Base-by-base conservation (phyloP, 352 stramenopile species). In the Phytopythium vexans region DNA sequence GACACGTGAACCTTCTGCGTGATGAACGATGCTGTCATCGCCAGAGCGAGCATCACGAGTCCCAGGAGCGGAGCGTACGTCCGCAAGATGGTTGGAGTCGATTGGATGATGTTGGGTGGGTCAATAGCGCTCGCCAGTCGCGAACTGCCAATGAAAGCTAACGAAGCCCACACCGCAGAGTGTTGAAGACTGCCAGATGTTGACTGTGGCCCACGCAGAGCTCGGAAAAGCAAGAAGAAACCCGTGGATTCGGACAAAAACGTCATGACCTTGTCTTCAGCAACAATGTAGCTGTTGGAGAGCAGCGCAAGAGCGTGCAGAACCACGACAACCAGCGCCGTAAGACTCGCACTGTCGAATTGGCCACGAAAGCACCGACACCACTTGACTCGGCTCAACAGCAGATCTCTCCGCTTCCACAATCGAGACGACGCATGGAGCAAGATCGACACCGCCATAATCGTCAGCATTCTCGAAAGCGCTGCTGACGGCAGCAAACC, bases 261-360 rank as follows among this genome's bases (percentile, higher is more conserved):
- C 21, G 76, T 66, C 63, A 92, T 82, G 8, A 89, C 80, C 31
- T 67, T 70, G 50, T 68, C 54, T 48, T 95, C 84, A 7, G 78
- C 68, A n/a, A 92, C 77, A 32, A 95, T 88, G 59, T 88, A 95
- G 67, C 82, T 93, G 56, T 95, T 95, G 35, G 86, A 94, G 15
- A 92, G 66, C 27, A 92, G 62, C 9, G 73, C 72, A 12, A 91
- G 56, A 11, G 68, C 58, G 50, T 93, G 85, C 32, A 92, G 52
- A 10, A 92, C 49, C 16, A 89, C 66, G 4, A 85, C 44, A 8
- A 75, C 45, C 9, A 76, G 60, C 4, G 64, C 62, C 3, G 85
- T 59, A 8, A 75, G 3, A 3, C 43, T 9, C 36, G 21, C 45
- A 8, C 16, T 39, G 32, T 60, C 35, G n/a, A 39, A 8, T 3